phyloP scores from a whole-genome alignment of 495 filamentous ascomycete genomes.

The Diplogelasinospora grovesii region DNA sequence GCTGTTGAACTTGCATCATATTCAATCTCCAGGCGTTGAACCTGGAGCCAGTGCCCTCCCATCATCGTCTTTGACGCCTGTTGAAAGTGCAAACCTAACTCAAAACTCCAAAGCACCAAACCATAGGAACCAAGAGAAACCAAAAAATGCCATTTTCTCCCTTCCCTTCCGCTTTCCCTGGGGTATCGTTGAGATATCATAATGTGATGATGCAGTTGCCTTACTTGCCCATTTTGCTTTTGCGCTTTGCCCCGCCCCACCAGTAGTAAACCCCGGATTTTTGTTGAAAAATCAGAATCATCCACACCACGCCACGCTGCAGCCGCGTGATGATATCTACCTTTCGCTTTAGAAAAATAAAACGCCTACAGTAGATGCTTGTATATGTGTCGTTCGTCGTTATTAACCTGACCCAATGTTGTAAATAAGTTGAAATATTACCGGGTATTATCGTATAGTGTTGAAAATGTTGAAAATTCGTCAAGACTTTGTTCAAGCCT shows the following conservation, averaged over 20 bases:
- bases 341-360: neutral
- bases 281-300: slow-evolving; percentile 32
- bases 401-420: slow-evolving; percentile 14
- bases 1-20: too few relatives aligned
- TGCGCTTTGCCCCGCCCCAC: slow-evolving; percentile 4
- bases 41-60: too few relatives aligned
- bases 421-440: slow-evolving; percentile 1
- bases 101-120: slow-evolving; percentile 1
- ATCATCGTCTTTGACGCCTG: too few relatives aligned
- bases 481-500: slow-evolving; percentile 20
- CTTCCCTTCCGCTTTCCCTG: slow-evolving; percentile 7
- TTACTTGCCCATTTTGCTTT: slow-evolving; percentile 6
- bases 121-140: neutral
- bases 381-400: slow-evolving; percentile 4
- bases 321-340: slow-evolving; percentile 9
- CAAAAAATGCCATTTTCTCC: neutral
- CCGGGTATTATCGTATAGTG: neutral
- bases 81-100: neutral
- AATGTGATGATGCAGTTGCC: slow-evolving; percentile 22
- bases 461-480: slow-evolving; percentile 10
- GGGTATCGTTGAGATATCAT: slow-evolving; percentile 40
- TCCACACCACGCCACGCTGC: slow-evolving; percentile 8
- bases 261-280: slow-evolving; percentile 11
- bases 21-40: too few relatives aligned
- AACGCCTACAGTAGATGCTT: slow-evolving; percentile 7